phyloP scores from a whole-genome alignment of 2,329 filamentous ascomycete genomes.

The Fusarium veterinarium region DNA sequence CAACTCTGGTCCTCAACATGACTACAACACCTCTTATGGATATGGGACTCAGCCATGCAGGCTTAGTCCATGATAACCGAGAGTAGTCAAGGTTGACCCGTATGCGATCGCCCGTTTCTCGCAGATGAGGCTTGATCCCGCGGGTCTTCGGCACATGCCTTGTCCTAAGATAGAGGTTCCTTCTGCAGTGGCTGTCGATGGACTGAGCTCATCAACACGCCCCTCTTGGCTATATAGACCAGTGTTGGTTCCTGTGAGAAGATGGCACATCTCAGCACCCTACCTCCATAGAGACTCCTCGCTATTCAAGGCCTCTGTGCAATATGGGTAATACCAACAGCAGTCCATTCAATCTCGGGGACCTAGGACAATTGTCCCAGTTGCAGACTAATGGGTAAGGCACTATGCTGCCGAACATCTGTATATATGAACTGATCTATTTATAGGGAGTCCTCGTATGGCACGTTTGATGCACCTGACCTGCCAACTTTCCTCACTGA shows the following conservation, averaged over 20 bases:
- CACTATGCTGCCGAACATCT: neutral
- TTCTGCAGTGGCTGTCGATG: constrained; percentile 17
- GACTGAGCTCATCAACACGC: neutral
- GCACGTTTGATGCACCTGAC: constrained; percentile 52
- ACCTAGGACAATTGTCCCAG: constrained; percentile 35
- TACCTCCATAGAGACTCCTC: constrained; percentile 5
- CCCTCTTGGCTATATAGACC: constrained; percentile 33
- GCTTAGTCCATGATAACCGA: constrained; percentile 1
- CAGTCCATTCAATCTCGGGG: constrained; percentile 23
- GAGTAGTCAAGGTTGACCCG: neutral
- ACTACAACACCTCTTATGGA: constrained; percentile 10
- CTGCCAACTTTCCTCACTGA: constrained; percentile 59
- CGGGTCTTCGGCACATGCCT: constrained; percentile 30
- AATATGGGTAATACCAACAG: constrained; percentile 41
- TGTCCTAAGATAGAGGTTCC: neutral
- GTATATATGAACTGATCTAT: constrained; percentile 9
- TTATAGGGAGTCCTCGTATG: constrained; percentile 53
- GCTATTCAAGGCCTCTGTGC: neutral
- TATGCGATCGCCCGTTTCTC: constrained; percentile 13
- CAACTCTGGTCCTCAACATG: constrained; percentile 7
- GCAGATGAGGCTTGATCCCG: constrained; percentile 17
- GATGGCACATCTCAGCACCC: neutral
- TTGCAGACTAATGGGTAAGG: constrained; percentile 41
- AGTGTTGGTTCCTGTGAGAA: constrained; percentile 2
- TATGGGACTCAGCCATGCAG: constrained; percentile 9